These are phyloP conservation scores for Sarcocystis neurona DNA, from an alignment of 169 alveolate species.

Conservation along the genomic window DNA sequence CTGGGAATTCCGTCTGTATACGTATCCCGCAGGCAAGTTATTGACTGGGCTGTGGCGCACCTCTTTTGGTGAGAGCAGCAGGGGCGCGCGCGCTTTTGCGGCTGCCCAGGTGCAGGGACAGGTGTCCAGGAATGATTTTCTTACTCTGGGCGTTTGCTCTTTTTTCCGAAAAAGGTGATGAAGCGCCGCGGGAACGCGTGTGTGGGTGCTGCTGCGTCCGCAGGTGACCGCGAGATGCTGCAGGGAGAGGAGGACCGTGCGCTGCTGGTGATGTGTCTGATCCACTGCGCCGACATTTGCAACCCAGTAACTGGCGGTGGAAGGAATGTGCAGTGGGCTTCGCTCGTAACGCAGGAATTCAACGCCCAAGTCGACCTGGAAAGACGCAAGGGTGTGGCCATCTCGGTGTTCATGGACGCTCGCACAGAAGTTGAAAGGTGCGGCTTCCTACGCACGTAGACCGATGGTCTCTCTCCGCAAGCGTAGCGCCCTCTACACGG, in stretches of 20 bases:
- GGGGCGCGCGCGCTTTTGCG: too few species aligned
- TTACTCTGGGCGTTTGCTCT: background rate
- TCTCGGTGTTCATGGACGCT: conserved; percentile 66
- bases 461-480: too few species aligned
- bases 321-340: conserved; percentile 66
- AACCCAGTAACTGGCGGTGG: conserved; percentile 61
- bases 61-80: too few species aligned
- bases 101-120: too few species aligned
- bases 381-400: conserved; percentile 58
- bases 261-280: conserved; percentile 52
- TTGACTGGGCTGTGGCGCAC: too few species aligned
- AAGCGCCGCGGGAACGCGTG: background rate
- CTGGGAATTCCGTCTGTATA: too few species aligned
- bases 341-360: conserved; percentile 64
- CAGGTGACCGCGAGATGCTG: conserved; percentile 36
- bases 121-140: too few species aligned
- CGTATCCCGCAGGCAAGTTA: too few species aligned
- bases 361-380: conserved; percentile 67
- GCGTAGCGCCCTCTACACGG: too few species aligned
- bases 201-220: background rate
- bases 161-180: background rate
- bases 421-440: conserved; percentile 65
- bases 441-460: too few species aligned
- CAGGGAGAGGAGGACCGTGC: conserved; percentile 58
- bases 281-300: conserved; percentile 68